These are phyloP conservation scores for Alternaria longipes DNA, from an alignment of 2,329 filamentous ascomycete genomes.

Conservation along the genomic window DNA sequence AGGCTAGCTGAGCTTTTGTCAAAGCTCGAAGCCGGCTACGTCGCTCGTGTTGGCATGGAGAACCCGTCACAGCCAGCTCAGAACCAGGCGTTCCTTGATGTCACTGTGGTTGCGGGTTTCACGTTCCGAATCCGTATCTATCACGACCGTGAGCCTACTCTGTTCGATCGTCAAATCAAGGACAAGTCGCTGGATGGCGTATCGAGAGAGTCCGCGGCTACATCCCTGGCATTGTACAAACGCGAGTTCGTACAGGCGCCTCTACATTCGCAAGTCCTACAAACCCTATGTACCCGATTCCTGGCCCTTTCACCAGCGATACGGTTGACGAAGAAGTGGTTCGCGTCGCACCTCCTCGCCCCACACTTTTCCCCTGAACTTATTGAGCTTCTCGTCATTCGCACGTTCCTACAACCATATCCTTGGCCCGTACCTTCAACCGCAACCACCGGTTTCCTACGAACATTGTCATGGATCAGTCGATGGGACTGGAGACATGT, in stretches of 20 bases:
- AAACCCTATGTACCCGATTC: conserved; percentile 81
- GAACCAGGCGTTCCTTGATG: conserved; percentile 84
- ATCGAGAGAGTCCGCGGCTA: conserved; percentile 73
- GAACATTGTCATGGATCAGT: conserved; percentile 80
- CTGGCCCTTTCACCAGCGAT: conserved; percentile 83
- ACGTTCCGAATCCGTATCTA: conserved; percentile 87
- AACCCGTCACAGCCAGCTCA: conserved; percentile 73
- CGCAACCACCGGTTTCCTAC: conserved; percentile 79
- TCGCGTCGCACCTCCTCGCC: conserved; percentile 80
- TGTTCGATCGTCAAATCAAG: conserved; percentile 81
- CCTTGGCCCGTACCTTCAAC: conserved; percentile 83
- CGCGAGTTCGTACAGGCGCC: conserved; percentile 76
- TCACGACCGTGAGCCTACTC: conserved; percentile 83
- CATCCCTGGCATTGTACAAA: conserved; percentile 74
- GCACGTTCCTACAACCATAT: conserved; percentile 80
- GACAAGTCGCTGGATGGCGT: conserved; percentile 74
- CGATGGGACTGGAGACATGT: conserved; percentile 92
- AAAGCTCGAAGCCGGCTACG: conserved; percentile 67
- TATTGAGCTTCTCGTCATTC: conserved; percentile 82
- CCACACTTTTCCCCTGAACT: conserved; percentile 81
- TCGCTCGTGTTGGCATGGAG: conserved; percentile 80
- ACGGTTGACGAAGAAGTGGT: conserved; percentile 89
- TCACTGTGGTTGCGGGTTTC: conserved; percentile 75
- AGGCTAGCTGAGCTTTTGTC: conserved; percentile 78
- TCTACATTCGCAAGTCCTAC: conserved; percentile 81